Evolutionary conservation across 192 early-diverging fungal species (phyloP), one percentile per base, ranked within the genome.

Genomic region (Paraglomus brasilianum): DNA sequence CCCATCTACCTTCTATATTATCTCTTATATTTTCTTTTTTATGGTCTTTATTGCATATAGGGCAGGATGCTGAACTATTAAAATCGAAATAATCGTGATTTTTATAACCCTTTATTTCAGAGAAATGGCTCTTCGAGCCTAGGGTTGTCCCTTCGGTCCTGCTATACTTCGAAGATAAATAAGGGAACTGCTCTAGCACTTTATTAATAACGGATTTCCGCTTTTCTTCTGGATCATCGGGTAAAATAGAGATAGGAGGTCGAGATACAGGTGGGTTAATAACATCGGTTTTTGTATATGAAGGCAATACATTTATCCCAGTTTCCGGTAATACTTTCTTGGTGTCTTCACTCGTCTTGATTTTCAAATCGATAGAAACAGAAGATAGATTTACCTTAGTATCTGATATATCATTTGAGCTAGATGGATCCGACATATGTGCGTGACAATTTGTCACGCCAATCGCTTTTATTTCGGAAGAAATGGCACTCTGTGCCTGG

Each of bases 21-120:
- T 60, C 42, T 60, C 57, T 60, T 60, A 60, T 59, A 59, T 36
- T 59, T 59, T 59, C 57, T 59, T 63, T 63, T 63, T 64, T 64
- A 64, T 64, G 44, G 21, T 64, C 48, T 64, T 64, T 64, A 46
- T 64, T 46, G 48, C 61, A 64, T 64, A 64, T 19, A 64, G 61
- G 45, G 44, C 61, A 47, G 61, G 44, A 9, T 64, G 45, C 44
- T 22, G 19, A 64, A 24, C 61, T 63, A 45, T 63, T 63, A 63
- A 63, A 64, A 46, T 46, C 61, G 11, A 64, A 64, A 46, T 64
- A 46, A 64, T 64, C 19, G 45, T 64, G 45, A n/a, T n/a, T n/a
- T n/a, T n/a, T n/a, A n/a, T n/a, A n/a, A n/a, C n/a, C n/a, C n/a
- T n/a, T n/a, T n/a, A n/a, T n/a, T n/a, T n/a, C n/a, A n/a, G n/a